Evolutionary conservation across 78 protist species (phyloP), one percentile per base, ranked within the genome.

Genomic region (Anaeramoeba flamelloides): DNA sequence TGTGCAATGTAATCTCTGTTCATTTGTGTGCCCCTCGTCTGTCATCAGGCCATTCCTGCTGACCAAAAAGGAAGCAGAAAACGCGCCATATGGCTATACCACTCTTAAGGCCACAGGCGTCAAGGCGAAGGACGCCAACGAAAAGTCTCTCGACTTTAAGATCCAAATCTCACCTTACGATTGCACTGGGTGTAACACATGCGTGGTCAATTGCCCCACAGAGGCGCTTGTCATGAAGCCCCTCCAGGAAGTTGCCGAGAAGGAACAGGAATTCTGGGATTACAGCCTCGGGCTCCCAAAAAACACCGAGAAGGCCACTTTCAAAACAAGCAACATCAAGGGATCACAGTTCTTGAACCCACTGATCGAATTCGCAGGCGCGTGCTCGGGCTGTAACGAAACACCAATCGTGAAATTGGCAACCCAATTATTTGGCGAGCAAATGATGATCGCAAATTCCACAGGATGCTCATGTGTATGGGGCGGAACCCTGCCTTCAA

Each of bases 391-490:
- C n/a, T n/a, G n/a, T n/a, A n/a, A n/a, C n/a, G n/a, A n/a, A n/a
- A n/a, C n/a, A n/a, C n/a, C n/a, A n/a, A n/a, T n/a, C n/a, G n/a
- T n/a, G n/a, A n/a, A 12, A 76, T 17, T 76, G 74, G n/a, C n/a
- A 37, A 37, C 17, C 77, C 78, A 26, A 22, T 40, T 79, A 41
- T 85, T 17, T 30, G 84, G 84, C 8, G 64, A 79, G 64, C 40
- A 76, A 36, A 1, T 85, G 41, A 0, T 38, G 31, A 1, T 79
- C 65, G 77, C 87, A 79, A 53, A 79, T 40, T 83, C 87, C 78
- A 41, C 39, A 39, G 87, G 87, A 38, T 85, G 87, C 82, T 79
- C 87, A 33, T 32, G 80, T n/a, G 87, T 85, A 8, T 85, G 83
- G 87, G 79, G 36, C 2, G 79, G 53, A 26, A 41, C 40, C 22